Percentiles rank a stretch among this genome's conserved stretches.
Evolutionary conservation across 345 rosid species (phyloP).

Genomic region (Barbarea vulgaris): DNA sequence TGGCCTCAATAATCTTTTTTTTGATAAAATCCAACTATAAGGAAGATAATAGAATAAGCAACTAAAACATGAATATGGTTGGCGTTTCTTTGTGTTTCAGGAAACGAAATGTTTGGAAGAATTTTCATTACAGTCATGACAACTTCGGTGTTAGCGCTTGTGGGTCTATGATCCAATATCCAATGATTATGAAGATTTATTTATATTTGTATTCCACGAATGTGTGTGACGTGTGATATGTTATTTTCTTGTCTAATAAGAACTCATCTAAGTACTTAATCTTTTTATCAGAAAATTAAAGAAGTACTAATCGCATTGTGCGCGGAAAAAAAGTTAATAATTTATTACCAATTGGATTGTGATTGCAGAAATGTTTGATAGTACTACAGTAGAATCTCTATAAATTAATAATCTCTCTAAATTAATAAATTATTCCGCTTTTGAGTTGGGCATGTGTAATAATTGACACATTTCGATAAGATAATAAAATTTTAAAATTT

Average conservation of each 20-base stretch:
- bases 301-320: neutral
- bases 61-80: neutral
- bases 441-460: too few species aligned
- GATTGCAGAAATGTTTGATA: neutral
- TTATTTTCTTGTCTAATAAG: neutral
- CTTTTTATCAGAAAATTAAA: too few species aligned
- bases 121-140: neutral
- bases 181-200: neutral
- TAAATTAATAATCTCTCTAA: too few species aligned
- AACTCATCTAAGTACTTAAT: neutral
- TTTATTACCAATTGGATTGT: neutral
- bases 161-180: neutral
- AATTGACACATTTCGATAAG: too few species aligned
- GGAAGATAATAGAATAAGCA: neutral
- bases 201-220: neutral
- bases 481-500: too few species aligned
- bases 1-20: neutral
- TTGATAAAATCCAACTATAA: neutral
- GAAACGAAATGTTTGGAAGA: neutral
- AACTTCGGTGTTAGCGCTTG: conserved; percentile 14
- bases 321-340: neutral
- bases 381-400: too few species aligned
- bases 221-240: neutral
- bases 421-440: too few species aligned
- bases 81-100: neutral